Conservation (phyloP, 2,329 filamentous ascomycete species). For the Anthostomella pinea region DNA sequence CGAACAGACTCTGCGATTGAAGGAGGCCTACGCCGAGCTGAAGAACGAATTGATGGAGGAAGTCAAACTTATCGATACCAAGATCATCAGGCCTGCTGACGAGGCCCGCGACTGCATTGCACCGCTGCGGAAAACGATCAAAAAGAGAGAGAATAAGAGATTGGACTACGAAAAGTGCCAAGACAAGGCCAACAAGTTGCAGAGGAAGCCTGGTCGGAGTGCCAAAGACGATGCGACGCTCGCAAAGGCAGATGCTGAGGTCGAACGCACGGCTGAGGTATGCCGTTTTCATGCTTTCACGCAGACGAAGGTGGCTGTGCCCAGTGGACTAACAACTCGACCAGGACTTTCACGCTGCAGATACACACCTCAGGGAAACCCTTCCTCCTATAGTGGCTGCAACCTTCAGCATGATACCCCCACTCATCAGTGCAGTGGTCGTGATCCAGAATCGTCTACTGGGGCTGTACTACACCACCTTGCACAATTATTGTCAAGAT, state of each 20-base stretch:
- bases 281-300: background rate
- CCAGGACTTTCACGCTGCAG: conserved; percentile 70
- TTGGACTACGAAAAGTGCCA: conserved; percentile 78
- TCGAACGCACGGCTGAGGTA: conserved; percentile 64
- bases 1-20: conserved; percentile 62
- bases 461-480: conserved; percentile 72
- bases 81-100: conserved; percentile 67
- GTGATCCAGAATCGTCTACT: conserved; percentile 75
- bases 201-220: conserved; percentile 67
- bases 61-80: conserved; percentile 65
- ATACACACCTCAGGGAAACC: conserved; percentile 68
- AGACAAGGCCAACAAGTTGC: conserved; percentile 64
- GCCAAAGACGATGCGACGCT: conserved; percentile 71
- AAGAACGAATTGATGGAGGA: conserved; percentile 70
- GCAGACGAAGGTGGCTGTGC: too few relatives aligned
- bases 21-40: conserved; percentile 66
- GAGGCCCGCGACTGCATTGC: conserved; percentile 67
- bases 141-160: conserved; percentile 79
- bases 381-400: conserved; percentile 70
- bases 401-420: conserved; percentile 70
- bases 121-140: conserved; percentile 77
- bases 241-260: conserved; percentile 68
- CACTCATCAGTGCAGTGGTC: conserved; percentile 67
- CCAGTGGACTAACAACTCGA: conserved; percentile 12
- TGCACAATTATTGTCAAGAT: conserved; percentile 70